Percentiles rank a stretch among this genome's conserved stretches.
phyloP scores from a whole-genome alignment of 805 yeast genomes.

The Candida qinlingensis region DNA sequence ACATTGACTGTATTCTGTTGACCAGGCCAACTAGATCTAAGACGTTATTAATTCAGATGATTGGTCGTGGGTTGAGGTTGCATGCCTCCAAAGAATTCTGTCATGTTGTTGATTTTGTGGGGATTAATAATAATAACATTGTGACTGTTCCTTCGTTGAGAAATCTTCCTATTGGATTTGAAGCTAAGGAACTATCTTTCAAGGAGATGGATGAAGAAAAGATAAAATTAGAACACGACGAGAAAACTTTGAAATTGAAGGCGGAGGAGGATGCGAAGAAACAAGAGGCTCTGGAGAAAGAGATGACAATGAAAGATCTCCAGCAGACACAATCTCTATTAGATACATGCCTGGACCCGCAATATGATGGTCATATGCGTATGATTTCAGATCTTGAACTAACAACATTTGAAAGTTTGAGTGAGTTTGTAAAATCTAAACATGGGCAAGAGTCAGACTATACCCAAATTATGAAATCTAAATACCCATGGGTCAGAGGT shows the following conservation, averaged over 20 bases:
- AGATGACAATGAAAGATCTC: background rate
- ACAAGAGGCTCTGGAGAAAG: background rate
- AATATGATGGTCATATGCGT: background rate
- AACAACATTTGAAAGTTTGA: constrained; percentile 34
- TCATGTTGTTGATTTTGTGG: constrained; percentile 75
- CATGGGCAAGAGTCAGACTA: constrained; percentile 3
- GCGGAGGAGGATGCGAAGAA: constrained; percentile 2
- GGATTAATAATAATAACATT: constrained; percentile 48
- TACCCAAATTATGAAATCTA: constrained; percentile 17
- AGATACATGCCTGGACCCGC: background rate
- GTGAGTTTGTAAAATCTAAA: constrained; percentile 24
- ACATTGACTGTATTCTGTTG: constrained; percentile 71
- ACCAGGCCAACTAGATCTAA: constrained; percentile 79
- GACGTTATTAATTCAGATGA: constrained; percentile 74
- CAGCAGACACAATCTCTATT: background rate
- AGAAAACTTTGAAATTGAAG: constrained; percentile 7
- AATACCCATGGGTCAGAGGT: constrained; percentile 32
- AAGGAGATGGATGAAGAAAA: constrained; percentile 28
- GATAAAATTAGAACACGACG: constrained; percentile 14
- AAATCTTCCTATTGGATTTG: constrained; percentile 23
- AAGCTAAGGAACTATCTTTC: constrained; percentile 28
- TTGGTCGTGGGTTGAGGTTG: constrained; percentile 80
- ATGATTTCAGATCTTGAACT: constrained; percentile 9
- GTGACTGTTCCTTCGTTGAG: constrained; percentile 50
- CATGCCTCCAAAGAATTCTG: constrained; percentile 60